A percentile compares a stretch with the other conserved stretches of the same genome.
Evolutionary conservation across 1,139 yeast species (phyloP).

Genomic region (Groenewaldozyma sp.): DNA sequence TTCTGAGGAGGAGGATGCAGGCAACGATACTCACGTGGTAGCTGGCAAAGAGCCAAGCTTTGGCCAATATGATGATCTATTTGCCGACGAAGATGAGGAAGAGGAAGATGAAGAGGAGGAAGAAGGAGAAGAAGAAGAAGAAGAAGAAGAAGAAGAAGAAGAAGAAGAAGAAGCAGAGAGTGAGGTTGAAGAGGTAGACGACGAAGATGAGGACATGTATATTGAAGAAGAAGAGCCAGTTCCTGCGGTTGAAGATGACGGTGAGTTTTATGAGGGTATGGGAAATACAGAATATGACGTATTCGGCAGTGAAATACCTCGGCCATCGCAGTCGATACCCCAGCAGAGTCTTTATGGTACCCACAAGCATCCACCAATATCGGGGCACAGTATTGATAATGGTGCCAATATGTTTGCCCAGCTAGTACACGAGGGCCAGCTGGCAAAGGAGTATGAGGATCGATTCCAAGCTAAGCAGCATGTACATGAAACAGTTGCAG

Average conservation of each 20-base stretch:
- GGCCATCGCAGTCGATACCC: no score
- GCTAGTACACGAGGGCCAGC: no score
- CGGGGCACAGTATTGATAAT: no score
- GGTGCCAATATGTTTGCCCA: no score
- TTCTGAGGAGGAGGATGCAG: constrained; percentile 5
- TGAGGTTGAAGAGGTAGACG: neutral
- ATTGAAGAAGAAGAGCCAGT: constrained; percentile 2
- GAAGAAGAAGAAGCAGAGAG: constrained; percentile 5
- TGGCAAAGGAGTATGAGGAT: no score
- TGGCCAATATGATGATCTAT: constrained; percentile 6
- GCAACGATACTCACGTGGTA: neutral
- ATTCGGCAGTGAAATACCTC: neutral
- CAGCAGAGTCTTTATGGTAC: no score
- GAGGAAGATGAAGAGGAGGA: constrained; percentile 11
- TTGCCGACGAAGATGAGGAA: constrained; percentile 14
- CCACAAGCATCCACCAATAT: no score
- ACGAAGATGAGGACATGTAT: constrained; percentile 1
- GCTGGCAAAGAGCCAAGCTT: neutral
- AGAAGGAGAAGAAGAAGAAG: constrained; percentile 3
- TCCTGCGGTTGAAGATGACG: constrained; percentile 2
- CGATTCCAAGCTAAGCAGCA: no score
- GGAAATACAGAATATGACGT: neutral
- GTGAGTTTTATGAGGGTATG: constrained; percentile 1
- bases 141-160: constrained; percentile 4
- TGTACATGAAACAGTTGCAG: no score